A percentile compares a stretch with the other conserved stretches of the same genome.
Evolutionary conservation across 1,139 yeast species (phyloP).

Genomic region (Protomyces gravidus): DNA sequence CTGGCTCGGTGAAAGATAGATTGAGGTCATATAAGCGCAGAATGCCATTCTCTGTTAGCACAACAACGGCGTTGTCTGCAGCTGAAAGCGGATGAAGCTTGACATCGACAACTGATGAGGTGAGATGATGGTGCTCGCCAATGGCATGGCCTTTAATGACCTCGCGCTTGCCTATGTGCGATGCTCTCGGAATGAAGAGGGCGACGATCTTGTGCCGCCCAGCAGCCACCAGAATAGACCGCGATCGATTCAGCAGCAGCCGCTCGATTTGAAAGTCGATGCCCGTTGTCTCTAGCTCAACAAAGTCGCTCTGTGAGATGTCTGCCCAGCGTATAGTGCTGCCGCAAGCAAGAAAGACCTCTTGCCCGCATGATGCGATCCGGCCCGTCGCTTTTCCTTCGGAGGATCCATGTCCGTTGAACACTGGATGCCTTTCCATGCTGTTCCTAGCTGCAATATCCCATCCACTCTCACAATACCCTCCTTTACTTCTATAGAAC

Average conservation of each 20-base stretch:
- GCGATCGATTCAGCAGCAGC: conserved; percentile 1
- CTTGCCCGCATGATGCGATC: conserved; percentile 21
- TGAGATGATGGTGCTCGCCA: conserved; percentile 2
- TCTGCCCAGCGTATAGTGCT: conserved; percentile 28
- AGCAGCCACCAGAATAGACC: conserved; percentile 7
- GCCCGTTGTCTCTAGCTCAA: conserved; percentile 5
- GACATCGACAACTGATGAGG: conserved; percentile 5
- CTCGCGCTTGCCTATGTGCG: background rate
- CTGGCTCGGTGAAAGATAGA: conserved; percentile 26
- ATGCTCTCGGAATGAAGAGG: conserved; percentile 7
- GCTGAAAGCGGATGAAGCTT: conserved; percentile 25
- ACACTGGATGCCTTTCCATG: no score
- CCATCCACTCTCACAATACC: no score
- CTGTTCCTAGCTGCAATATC: no score
- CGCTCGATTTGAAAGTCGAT: conserved; percentile 2
- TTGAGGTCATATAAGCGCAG: conserved; percentile 26
- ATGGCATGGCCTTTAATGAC: conserved; percentile 8
- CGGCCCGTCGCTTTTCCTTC: background rate
- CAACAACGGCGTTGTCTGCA: conserved; percentile 20
- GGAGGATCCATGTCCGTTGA: no score
- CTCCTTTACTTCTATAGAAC: no score
- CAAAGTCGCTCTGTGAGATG: conserved; percentile 1
- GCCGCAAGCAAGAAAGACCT: conserved; percentile 30
- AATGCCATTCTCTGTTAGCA: conserved; percentile 16
- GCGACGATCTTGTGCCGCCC: conserved; percentile 11